phyloP scores from a whole-genome alignment of 345 rosid species.

The Eucalyptus pauciflora region DNA sequence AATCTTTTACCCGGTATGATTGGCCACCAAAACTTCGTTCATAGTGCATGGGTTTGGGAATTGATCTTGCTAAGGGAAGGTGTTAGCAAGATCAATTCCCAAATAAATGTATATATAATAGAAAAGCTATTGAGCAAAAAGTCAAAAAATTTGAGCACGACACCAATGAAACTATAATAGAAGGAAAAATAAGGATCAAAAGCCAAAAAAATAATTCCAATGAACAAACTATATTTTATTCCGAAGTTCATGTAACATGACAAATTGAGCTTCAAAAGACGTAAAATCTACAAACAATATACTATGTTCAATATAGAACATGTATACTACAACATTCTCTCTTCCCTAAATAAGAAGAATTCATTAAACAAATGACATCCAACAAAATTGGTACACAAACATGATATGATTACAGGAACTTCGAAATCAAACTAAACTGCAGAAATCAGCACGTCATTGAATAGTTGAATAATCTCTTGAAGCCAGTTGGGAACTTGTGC shows the following conservation, averaged over 20 bases:
- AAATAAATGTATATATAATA: background rate
- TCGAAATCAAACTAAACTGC: background rate
- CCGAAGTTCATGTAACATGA: accelerated
- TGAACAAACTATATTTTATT: too few species aligned
- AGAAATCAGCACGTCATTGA: accelerated
- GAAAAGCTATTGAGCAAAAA: background rate
- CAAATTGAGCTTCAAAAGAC: too few species aligned
- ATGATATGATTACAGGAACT: accelerated
- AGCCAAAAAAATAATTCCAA: background rate
- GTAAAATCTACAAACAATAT: accelerated
- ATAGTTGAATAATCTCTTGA: background rate
- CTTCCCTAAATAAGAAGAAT: background rate
- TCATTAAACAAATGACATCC: background rate
- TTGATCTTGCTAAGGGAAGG: background rate
- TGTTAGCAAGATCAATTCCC: too few species aligned
- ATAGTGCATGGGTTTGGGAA: background rate
- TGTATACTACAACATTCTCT: background rate
- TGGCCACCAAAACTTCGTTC: background rate
- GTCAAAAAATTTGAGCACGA: background rate
- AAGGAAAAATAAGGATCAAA: background rate
- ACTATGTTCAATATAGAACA: background rate
- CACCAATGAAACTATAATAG: background rate
- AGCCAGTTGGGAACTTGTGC: accelerated
- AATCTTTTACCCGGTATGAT: background rate
- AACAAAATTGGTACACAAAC: background rate